A percentile compares a stretch with the other conserved stretches of the same genome.
Evolutionary conservation across 768 basidiomycete genomes (phyloP).

Genomic region (Tricholoma saponaceum): DNA sequence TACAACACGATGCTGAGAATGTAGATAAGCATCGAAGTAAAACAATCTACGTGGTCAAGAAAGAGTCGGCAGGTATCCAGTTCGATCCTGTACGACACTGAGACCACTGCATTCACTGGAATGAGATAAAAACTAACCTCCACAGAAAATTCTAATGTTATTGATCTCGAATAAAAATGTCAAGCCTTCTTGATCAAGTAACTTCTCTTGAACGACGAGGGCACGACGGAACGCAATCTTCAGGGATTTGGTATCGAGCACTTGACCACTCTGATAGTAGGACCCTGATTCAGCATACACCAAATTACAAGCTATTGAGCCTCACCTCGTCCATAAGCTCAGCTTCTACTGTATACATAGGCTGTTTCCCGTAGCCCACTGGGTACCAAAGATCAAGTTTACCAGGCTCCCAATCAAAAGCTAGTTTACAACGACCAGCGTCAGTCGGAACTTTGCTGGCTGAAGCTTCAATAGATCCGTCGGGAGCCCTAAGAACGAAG

Average conservation of each 20-base stretch:
- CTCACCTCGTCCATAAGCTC: conserved; percentile 52
- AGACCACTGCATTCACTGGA: background rate
- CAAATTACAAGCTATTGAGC: background rate
- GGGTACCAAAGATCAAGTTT: conserved; percentile 84
- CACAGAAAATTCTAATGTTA: conserved; percentile 82
- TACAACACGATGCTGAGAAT: conserved; percentile 15
- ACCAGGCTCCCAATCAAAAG: conserved; percentile 49
- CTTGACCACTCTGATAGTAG: conserved; percentile 40
- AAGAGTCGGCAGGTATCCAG: conserved; percentile 94
- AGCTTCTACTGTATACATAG: conserved; percentile 64
- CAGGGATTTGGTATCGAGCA: conserved; percentile 50
- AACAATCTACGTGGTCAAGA: conserved; percentile 68
- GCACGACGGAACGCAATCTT: conserved; percentile 80
- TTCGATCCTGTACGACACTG: conserved; percentile 57
- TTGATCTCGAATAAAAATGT: conserved; percentile 93
- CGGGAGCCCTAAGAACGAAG: conserved; percentile 44
- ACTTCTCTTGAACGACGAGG: conserved; percentile 73
- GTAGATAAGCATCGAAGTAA: background rate
- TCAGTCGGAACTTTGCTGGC: conserved; percentile 32
- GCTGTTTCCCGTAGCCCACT: conserved; percentile 76
- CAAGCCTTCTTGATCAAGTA: conserved; percentile 71
- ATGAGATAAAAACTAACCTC: conserved; percentile 43
- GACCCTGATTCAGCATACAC: background rate
- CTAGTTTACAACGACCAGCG: conserved; percentile 30
- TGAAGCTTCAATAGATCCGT: conserved; percentile 43